phyloP scores from a whole-genome alignment of 345 rosid species.

The Rubroshorea leprosula region DNA sequence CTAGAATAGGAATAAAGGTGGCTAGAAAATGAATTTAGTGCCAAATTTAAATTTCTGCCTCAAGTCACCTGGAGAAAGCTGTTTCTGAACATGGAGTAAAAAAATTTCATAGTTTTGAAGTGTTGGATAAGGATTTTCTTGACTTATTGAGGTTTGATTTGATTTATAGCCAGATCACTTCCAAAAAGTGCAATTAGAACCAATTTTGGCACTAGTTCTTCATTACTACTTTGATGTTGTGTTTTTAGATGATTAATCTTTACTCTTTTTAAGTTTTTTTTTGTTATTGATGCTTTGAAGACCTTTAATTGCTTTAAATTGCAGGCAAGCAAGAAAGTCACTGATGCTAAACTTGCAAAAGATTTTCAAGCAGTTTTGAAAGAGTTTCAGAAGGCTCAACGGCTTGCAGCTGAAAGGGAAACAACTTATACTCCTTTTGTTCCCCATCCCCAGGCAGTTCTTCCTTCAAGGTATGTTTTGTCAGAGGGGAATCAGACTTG shows the following conservation, averaged over 20 bases:
- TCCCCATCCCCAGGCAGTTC: slow-evolving; percentile 65
- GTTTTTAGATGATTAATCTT: not conserved
- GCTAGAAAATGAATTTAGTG: too few species aligned
- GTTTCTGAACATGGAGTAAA: too few species aligned
- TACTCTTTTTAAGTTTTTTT: not conserved
- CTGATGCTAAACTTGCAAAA: slow-evolving; percentile 96
- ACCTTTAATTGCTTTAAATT: slow-evolving; percentile 11
- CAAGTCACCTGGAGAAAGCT: too few species aligned
- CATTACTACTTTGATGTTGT: not conserved
- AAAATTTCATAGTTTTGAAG: too few species aligned
- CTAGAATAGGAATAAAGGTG: too few species aligned
- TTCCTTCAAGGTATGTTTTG: slow-evolving; percentile 57
- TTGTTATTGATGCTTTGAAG: not conserved
- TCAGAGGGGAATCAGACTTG: not conserved
- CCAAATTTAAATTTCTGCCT: too few species aligned
- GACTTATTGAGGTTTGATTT: not conserved
- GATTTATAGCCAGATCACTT: too few species aligned
- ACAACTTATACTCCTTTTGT: slow-evolving; percentile 73
- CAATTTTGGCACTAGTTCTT: too few species aligned
- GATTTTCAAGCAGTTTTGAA: slow-evolving; percentile 91
- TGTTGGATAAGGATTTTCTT: too few species aligned
- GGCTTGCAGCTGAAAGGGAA: slow-evolving; percentile 96
- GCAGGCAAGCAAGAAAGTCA: slow-evolving; percentile 83
- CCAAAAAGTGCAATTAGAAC: too few species aligned
- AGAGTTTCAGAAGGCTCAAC: slow-evolving; percentile 97